These are phyloP conservation scores for Naganishia sp. DNA, from an alignment of 1,284 basidiomycete species.

Conservation along the genomic window DNA sequence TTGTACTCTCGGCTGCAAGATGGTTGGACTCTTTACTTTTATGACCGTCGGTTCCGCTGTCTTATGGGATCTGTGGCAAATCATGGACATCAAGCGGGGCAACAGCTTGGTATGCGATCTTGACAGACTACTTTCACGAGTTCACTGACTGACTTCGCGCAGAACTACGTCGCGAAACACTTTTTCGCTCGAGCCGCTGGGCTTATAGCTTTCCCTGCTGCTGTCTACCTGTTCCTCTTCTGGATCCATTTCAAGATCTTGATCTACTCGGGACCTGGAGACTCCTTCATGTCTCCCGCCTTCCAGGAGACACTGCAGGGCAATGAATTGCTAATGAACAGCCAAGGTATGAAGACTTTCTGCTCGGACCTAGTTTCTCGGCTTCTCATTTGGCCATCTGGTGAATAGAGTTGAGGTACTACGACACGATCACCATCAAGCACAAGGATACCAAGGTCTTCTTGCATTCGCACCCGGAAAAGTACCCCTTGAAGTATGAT, in stretches of 20 bases:
- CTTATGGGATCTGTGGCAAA: conserved; percentile 88
- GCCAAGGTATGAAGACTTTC: conserved; percentile 68
- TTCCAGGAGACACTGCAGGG: conserved; percentile 96
- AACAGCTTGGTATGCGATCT: conserved; percentile 69
- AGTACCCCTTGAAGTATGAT: conserved; percentile 90
- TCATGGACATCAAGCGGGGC: conserved; percentile 78
- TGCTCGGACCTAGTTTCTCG: neutral
- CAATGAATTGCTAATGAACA: conserved; percentile 86
- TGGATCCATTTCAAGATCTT: conserved; percentile 92
- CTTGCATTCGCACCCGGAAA: conserved; percentile 87
- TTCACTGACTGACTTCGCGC: conserved; percentile 4
- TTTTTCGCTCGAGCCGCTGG: conserved; percentile 82
- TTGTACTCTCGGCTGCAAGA: conserved; percentile 95
- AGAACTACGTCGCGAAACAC: conserved; percentile 89
- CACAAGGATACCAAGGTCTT: conserved; percentile 92
- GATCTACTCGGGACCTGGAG: conserved; percentile 86
- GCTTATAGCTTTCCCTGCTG: conserved; percentile 83
- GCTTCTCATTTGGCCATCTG: neutral
- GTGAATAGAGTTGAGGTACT: conserved; percentile 77
- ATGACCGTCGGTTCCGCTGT: conserved; percentile 87
- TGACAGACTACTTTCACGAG: conserved; percentile 8
- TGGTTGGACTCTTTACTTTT: conserved; percentile 94
- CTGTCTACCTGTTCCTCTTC: conserved; percentile 94
- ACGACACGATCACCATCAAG: conserved; percentile 79
- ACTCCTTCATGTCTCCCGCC: conserved; percentile 93